These are phyloP conservation scores for Somion occarium DNA, from an alignment of 1,284 basidiomycete genomes.

Conservation along the genomic window DNA sequence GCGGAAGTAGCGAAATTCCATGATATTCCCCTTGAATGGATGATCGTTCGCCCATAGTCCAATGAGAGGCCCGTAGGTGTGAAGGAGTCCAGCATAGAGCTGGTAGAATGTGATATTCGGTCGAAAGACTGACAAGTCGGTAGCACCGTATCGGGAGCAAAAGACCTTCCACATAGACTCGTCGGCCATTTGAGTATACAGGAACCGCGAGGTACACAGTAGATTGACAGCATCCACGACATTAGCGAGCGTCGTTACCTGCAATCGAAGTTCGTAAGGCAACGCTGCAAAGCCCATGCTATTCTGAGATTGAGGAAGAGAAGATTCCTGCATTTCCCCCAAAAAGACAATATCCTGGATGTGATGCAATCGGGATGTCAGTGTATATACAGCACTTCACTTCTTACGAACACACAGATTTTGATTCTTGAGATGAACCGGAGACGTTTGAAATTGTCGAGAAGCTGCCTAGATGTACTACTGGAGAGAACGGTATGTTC, in stretches of 20 bases:
- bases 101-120: slow-evolving; percentile 13
- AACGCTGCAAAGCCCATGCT: slow-evolving; percentile 11
- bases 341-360: no score
- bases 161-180: slow-evolving; percentile 18
- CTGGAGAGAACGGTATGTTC: no score
- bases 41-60: slow-evolving; percentile 23
- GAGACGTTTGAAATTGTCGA: no score
- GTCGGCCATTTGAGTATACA: slow-evolving; percentile 16
- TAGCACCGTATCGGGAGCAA: slow-evolving; percentile 15
- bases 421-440: no score
- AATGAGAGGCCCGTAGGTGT: slow-evolving; percentile 17
- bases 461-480: no score
- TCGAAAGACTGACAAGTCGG: slow-evolving; percentile 9
- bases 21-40: slow-evolving; percentile 19
- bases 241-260: slow-evolving; percentile 13
- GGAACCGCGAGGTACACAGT: slow-evolving; percentile 10
- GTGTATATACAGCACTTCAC: no score
- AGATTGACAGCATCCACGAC: slow-evolving; percentile 15
- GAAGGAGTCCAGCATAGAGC: slow-evolving; percentile 18
- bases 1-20: slow-evolving; percentile 17
- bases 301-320: no score
- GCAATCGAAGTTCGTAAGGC: slow-evolving; percentile 19
- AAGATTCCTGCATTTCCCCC: no score
- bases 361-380: no score
- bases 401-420: no score